A percentile compares a stretch with the other conserved stretches of the same genome.
Evolutionary conservation across 805 yeast species (phyloP).

Genomic region (Jamesozyma jinghongensis): DNA sequence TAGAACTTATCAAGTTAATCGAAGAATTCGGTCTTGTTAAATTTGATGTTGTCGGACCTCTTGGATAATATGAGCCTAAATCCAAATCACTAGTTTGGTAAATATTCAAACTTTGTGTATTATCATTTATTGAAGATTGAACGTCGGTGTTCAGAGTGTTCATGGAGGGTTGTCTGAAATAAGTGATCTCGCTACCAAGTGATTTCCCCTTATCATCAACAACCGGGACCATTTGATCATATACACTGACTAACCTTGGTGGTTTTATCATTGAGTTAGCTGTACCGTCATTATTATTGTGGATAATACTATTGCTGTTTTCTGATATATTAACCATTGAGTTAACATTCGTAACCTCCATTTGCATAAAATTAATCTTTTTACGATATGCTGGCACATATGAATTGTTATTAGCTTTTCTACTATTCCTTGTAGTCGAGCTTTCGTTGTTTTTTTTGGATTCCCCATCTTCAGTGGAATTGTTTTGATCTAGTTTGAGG

Average conservation of each 20-base stretch:
- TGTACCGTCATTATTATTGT: not conserved
- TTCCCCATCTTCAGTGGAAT: not conserved
- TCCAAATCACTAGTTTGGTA: constrained; percentile 15
- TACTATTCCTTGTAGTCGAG: not conserved
- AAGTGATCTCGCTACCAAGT: too few species aligned
- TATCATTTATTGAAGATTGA: too few species aligned
- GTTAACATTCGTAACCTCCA: not conserved
- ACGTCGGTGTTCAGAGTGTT: too few species aligned
- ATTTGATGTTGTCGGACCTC: constrained; percentile 4
- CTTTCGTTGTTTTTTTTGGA: too few species aligned
- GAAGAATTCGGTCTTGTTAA: not conserved
- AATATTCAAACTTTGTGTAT: constrained; percentile 17
- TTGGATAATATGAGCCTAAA: constrained; percentile 25
- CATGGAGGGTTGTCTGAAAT: too few species aligned
- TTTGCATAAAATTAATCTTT: constrained; percentile 21
- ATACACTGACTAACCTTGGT: constrained; percentile 1
- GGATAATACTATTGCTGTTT: not conserved
- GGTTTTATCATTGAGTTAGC: constrained; percentile 1
- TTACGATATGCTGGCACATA: constrained; percentile 34
- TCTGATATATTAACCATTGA: not conserved
- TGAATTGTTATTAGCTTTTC: constrained; percentile 8
- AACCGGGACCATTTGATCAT: constrained; percentile 8
- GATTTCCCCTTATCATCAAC: constrained; percentile 1
- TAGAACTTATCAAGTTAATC: not conserved
- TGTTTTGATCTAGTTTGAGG: not conserved